Evolutionary conservation across 495 filamentous ascomycete species (phyloP).

Genomic region (Lepraria neglecta): DNA sequence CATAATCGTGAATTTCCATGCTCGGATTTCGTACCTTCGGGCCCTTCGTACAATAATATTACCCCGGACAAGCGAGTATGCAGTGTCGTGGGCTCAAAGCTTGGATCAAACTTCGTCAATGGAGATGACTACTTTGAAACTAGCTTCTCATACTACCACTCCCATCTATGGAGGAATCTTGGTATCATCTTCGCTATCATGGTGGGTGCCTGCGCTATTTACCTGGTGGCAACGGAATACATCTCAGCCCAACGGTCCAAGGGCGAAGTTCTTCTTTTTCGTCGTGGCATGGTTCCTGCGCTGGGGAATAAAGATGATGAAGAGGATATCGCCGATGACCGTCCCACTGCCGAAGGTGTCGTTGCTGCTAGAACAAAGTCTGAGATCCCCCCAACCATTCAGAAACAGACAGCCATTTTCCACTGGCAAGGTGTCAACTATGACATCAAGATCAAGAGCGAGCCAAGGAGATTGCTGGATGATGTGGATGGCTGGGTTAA

Average conservation of each 20-base stretch:
- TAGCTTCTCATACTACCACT: conserved; percentile 53
- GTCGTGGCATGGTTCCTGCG: conserved; percentile 61
- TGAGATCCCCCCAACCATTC: conserved; percentile 33
- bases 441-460: conserved; percentile 79
- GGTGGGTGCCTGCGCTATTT: conserved; percentile 56
- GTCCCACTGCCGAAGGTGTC: conserved; percentile 32
- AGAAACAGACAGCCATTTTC: conserved; percentile 68
- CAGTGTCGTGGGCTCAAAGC: conserved; percentile 52
- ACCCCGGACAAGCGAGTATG: conserved; percentile 47
- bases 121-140: conserved; percentile 65
- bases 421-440: conserved; percentile 83
- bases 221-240: conserved; percentile 67
- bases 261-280: conserved; percentile 84
- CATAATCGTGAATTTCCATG: conserved; percentile 58
- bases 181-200: conserved; percentile 75
- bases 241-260: conserved; percentile 74
- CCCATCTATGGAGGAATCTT: conserved; percentile 72
- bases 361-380: conserved; percentile 29
- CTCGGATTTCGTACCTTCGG: conserved; percentile 52
- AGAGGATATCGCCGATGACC: conserved; percentile 38
- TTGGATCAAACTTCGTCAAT: conserved; percentile 49
- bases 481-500: conserved; percentile 87
- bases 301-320: conserved; percentile 54
- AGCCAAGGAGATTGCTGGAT: conserved; percentile 69
- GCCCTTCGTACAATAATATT: conserved; percentile 45